phyloP scores from a whole-genome alignment of 78 protist species.

The Planoprotostelium fungivorum region DNA sequence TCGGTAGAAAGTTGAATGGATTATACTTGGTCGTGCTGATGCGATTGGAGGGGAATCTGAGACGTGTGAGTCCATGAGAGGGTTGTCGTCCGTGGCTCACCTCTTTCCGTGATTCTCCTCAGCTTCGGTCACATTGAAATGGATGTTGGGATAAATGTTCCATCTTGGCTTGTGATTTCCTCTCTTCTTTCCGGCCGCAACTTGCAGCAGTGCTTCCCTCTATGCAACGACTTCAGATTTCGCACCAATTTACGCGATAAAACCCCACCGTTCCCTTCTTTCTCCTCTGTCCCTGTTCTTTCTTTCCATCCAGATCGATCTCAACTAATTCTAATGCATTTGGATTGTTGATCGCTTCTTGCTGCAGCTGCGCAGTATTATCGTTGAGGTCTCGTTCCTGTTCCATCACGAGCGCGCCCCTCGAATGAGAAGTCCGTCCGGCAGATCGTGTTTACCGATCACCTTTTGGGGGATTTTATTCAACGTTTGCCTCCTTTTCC shows the following conservation, averaged over 20 bases:
- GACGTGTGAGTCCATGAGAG: neutral
- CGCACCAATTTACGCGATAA: neutral
- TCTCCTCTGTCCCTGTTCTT: neutral
- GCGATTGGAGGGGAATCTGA: conserved; percentile 42
- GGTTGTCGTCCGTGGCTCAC: neutral
- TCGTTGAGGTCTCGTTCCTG: too few species aligned
- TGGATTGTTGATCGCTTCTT: too few species aligned
- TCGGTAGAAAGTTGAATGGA: conserved; percentile 53
- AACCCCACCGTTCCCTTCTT: neutral
- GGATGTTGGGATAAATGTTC: neutral
- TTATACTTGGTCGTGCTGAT: conserved; percentile 70
- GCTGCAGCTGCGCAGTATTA: too few species aligned
- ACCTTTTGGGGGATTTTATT: too few species aligned
- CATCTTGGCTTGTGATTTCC: neutral
- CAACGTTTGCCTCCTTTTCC: too few species aligned
- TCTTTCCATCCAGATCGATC: neutral
- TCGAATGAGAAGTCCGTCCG: too few species aligned
- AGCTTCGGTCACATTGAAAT: neutral
- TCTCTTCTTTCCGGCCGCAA: neutral
- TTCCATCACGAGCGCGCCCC: too few species aligned
- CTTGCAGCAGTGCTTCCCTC: neutral
- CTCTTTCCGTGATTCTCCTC: neutral
- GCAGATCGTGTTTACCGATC: too few species aligned
- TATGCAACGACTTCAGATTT: neutral
- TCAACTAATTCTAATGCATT: neutral